Percentiles rank a stretch among this genome's conserved stretches.
phyloP scores from a whole-genome alignment of 495 filamentous ascomycete genomes.

The Xylaria palmicola region DNA sequence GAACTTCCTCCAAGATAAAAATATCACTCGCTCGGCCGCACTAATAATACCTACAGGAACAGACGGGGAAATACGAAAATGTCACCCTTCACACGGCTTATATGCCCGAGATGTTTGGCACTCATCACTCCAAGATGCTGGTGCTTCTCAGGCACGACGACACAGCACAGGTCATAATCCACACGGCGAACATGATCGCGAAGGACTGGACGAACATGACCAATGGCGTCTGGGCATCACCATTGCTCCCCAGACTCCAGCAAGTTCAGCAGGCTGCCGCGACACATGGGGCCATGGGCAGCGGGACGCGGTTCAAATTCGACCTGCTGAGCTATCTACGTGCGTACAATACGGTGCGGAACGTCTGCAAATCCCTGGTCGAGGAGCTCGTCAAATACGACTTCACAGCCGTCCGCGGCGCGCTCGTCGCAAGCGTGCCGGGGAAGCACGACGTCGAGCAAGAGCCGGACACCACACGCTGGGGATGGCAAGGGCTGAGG shows the following conservation, averaged over 20 bases:
- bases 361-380: constrained; percentile 48
- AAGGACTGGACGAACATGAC: constrained; percentile 87
- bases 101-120: constrained; percentile 85
- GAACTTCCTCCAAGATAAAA: not conserved
- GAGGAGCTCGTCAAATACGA: constrained; percentile 62
- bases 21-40: not conserved
- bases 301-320: constrained; percentile 69
- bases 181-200: constrained; percentile 86
- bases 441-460: constrained; percentile 56
- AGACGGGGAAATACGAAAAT: constrained; percentile 61
- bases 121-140: constrained; percentile 82
- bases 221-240: constrained; percentile 81
- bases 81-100: constrained; percentile 70
- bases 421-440: constrained; percentile 75
- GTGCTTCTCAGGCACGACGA: constrained; percentile 75
- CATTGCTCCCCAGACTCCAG: constrained; percentile 56
- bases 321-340: constrained; percentile 73
- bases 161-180: constrained; percentile 76
- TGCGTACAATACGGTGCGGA: constrained; percentile 60
- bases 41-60: constrained; percentile 41
- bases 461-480: constrained; percentile 50
- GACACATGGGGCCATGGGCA: constrained; percentile 42
- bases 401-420: constrained; percentile 67
- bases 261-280: not conserved
- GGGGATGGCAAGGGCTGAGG: constrained; percentile 73